A percentile compares a stretch with the other conserved stretches of the same genome.
phyloP scores from a whole-genome alignment of 2,329 filamentous ascomycete species.

The Cryphonectria naterciae region DNA sequence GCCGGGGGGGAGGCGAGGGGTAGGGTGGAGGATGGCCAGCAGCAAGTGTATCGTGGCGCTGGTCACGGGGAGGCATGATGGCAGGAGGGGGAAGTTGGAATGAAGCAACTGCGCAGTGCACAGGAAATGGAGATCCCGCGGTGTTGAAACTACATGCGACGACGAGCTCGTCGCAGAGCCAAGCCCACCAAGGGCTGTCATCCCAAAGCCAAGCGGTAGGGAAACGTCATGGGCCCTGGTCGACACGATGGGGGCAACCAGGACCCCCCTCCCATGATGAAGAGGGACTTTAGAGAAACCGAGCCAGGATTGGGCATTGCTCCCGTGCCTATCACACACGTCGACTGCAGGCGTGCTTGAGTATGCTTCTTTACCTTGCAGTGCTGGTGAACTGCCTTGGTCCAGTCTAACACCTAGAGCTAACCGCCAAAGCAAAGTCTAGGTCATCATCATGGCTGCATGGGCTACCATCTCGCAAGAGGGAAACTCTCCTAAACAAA shows the following conservation, averaged over 20 bases:
- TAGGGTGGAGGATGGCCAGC: slow-evolving; percentile 15
- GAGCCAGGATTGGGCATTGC: neutral
- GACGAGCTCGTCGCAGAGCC: slow-evolving; percentile 20
- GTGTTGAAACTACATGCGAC: slow-evolving; percentile 38
- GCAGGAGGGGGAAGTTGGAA: slow-evolving; percentile 16
- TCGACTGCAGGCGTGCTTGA: neutral
- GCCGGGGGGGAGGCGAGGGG: slow-evolving; percentile 18
- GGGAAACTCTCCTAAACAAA: neutral
- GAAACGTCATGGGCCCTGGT: slow-evolving; percentile 12
- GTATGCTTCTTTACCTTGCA: neutral
- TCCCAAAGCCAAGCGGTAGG: slow-evolving; percentile 3
- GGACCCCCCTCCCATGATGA: neutral
- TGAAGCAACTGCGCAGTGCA: slow-evolving; percentile 15
- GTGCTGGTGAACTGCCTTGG: neutral
- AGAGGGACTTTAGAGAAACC: slow-evolving; percentile 1
- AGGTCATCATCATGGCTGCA: neutral
- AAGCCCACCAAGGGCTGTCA: slow-evolving; percentile 9
- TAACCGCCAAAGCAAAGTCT: neutral
- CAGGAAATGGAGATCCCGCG: slow-evolving; percentile 37
- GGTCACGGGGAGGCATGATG: slow-evolving; percentile 17
- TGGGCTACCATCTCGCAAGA: neutral
- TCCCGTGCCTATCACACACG: neutral
- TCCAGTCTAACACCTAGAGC: neutral
- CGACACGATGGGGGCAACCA: neutral
- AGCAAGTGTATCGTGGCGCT: slow-evolving; percentile 12